Conservation (phyloP, 306 rosid genomes). For the Oxytropis ochrocephala region DNA sequence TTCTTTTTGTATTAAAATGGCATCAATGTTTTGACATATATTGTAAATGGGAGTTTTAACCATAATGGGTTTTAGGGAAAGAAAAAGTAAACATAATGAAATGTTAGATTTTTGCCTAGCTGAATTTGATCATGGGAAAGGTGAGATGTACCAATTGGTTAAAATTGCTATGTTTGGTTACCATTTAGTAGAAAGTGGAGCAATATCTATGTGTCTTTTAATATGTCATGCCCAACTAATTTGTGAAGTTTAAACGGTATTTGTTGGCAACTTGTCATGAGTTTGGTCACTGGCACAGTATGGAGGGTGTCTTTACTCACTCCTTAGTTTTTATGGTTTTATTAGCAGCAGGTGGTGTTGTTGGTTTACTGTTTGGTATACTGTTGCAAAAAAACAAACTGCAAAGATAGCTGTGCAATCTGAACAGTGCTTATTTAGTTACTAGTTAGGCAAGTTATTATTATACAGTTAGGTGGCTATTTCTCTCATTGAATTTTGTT, state of each 20-base stretch:
- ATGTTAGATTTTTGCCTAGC: not conserved
- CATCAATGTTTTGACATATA: not conserved
- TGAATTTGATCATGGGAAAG: not conserved
- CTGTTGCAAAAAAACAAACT: constrained; percentile 13
- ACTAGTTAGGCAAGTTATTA: not conserved
- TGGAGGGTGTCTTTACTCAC: not conserved
- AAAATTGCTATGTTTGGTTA: constrained; percentile 18
- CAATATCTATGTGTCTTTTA: not conserved
- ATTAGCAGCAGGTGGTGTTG: constrained; percentile 16
- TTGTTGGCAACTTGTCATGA: not conserved
- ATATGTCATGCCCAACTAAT: constrained; percentile 1
- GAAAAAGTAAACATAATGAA: not conserved
- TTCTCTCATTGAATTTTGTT: not conserved
- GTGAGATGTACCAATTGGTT: constrained; percentile 17
- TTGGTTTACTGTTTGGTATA: constrained; percentile 17
- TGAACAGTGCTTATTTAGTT: not conserved
- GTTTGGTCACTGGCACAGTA: constrained; percentile 1
- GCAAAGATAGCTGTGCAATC: constrained; percentile 7
- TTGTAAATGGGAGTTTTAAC: not conserved
- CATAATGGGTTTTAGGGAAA: not conserved
- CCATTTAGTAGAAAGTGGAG: not conserved
- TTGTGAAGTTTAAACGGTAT: not conserved
- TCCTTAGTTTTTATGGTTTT: not conserved
- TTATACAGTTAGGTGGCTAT: not conserved
- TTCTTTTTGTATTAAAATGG: not conserved